Base-by-base conservation (phyloP, 805 yeast species). In the Candida endomychidarum region DNA sequence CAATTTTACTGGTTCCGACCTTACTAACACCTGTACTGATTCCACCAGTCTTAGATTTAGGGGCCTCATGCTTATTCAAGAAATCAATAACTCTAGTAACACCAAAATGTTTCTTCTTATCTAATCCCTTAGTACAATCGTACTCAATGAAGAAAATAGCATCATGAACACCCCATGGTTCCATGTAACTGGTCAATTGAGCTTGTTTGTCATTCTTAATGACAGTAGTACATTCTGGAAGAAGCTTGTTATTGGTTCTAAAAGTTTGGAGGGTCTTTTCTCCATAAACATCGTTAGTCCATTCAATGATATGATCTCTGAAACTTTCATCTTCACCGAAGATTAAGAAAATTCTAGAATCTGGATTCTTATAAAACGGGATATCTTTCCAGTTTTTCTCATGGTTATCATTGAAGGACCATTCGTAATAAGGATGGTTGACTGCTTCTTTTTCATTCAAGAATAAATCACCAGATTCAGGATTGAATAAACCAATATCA, bases 301-400 rank as follows among this genome's bases (percentile, higher is more conserved):
- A 69, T 33, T 56, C 58, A 34, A 61, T 48, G 16, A 67, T 50
- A 39, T 65, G 70, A 47, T 68, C 74, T 41, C 72, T 53, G 44
- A 69, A 68, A 12, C 55, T 51, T 46, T 69, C 74, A 39, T 67
- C 70, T 52, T 68, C 74, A 15, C 74, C 73, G 6, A 49, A 44
- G n/a, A 67, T 43, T 19, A 67, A 43, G 24, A 65, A 60, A 2
- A 67, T 57, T 24, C 54, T 57, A 31, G 40, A 40, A 18, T 42
- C 34, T n/a, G 45, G 42, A 26, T 54, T 53, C 5, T 49, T 51
- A 38, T 57, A 62, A 22, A 62, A 58, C 4, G 65, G 60, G 16
- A 65, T 65, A 2, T 49, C 48, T 4, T 37, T 43, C 72, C 72
- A 68, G 12, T 47, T 32, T 11, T 18, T 25, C 15, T 31, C 37